Base-by-base conservation (phyloP, 108 stramenopile species). In the Skeletonema grethae region DNA sequence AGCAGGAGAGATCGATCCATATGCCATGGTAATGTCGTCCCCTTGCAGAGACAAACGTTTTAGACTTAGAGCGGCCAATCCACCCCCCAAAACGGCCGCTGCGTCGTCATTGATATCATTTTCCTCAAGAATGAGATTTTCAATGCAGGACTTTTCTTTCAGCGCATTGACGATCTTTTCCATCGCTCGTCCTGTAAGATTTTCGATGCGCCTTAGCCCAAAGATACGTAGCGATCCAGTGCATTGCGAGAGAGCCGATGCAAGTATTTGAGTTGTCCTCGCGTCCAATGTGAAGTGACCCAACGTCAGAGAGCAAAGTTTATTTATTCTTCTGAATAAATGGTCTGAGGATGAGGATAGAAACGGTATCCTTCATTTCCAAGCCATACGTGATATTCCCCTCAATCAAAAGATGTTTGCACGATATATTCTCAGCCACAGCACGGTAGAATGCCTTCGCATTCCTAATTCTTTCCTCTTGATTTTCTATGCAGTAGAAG, bases 251-350 rank as follows among this genome's bases (percentile, higher is more conserved):
- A 59, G 28, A 13, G 57, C 15, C 13, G 57, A 59, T 0, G 57
- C 57, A 29, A 59, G 57, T 59, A n/a, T 29, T 22, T 59, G 57
- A 34, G 57, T 11, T 59, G 57, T 59, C 57, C 57, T 59, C 30
- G 57, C 57, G 10, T 34, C 32, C 30, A 59, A 10, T 32, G 28
- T 3, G 18, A 59, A 59, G 32, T 59, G 30, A 59, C 57, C 57
- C 11, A 59, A 8, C 8, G 10, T 4, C 28, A 59, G 20, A 8
- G 11, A 59, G 57, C 57, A 15, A 59, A 59, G 57, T 59, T 59
- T 59, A 18, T 29, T 11, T 11, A 22, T 34, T 59, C 12, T n/a
- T 34, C 57, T 34, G 28, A 29, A 59, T 0, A 59, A 13, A 59
- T 34, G 57, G 18, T 13, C 30, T 59, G 18, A 59, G 15, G 18